Percentiles rank a stretch among this genome's conserved stretches.
Evolutionary conservation across 2,329 filamentous ascomycete genomes (phyloP).

Genomic region (Fusarium nygamai): DNA sequence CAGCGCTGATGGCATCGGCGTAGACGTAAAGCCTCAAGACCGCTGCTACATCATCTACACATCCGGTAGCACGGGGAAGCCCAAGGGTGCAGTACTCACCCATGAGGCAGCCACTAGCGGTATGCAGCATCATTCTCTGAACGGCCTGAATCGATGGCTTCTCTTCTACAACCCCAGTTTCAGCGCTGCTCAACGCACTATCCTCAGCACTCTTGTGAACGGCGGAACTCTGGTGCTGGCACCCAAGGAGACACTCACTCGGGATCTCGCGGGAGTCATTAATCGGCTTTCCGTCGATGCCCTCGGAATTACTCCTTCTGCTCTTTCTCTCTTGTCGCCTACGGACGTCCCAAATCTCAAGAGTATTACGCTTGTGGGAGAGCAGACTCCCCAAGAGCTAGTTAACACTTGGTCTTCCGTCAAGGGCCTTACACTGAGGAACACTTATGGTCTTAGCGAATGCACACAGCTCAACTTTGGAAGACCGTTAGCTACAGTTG

Average conservation of each 20-base stretch:
- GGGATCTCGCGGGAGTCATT: conserved; percentile 9
- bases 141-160: conserved; percentile 7
- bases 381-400: conserved; percentile 16
- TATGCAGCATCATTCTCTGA: conserved; percentile 14
- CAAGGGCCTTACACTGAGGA: neutral
- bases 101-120: conserved; percentile 23
- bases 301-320: conserved; percentile 36
- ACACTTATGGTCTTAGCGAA: conserved; percentile 34
- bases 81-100: conserved; percentile 32
- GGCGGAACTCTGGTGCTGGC: conserved; percentile 22
- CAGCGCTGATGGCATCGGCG: neutral
- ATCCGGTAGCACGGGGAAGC: conserved; percentile 35
- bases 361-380: conserved; percentile 27
- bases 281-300: conserved; percentile 24
- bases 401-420: conserved; percentile 10
- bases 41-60: conserved; percentile 39
- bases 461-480: conserved; percentile 33
- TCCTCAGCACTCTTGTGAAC: conserved; percentile 25
- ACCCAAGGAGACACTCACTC: conserved; percentile 17
- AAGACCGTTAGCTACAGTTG: neutral
- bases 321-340: conserved; percentile 8
- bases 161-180: conserved; percentile 39
- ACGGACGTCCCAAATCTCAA: conserved; percentile 6
- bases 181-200: conserved; percentile 35
- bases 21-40: neutral